Evolutionary conservation across 345 rosid genomes (phyloP), one percentile per base, ranked within the genome.

Genomic region (Lepidium africanum): DNA sequence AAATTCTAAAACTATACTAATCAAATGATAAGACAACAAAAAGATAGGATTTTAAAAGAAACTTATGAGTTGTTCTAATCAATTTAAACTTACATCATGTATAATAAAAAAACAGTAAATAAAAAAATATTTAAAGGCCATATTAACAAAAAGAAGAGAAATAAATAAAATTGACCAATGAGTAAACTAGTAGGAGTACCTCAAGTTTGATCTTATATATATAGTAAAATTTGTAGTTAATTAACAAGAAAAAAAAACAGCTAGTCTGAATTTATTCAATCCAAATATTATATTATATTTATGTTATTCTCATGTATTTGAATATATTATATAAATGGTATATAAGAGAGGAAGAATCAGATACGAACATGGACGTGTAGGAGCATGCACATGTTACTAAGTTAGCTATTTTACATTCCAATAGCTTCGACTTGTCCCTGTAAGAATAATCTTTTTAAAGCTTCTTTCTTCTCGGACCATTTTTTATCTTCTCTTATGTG

Each of bases 401-500:
- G 77, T 59, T 72, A 65, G 45, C 12, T 40, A 72, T 65, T 57
- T 40, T 65, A 65, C 71, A 72, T 65, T 51, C 77, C 57, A 51
- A 33, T 49, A 73, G 56, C 68, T 67, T 42, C 14, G 77, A 67
- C 19, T 67, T 74, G 77, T 74, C 77, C 42, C 63, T 74, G 73
- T 74, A 67, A 67, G 77, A 74, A 74, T 74, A 59, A 74, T 60
- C 73, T 67, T 74, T 67, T 74, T 36, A 74, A 74, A 74, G 68
- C 2, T 50, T 49, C 73, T 73, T 74, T 74, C 63, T 74, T 74
- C 63, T 74, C 57, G 9, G 12, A 57, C 72, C 67, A 73, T 73
- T 66, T 40, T 65, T 11, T 58, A 50, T 65, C 67, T 73, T 65
- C 58, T 74, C 73, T 67, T 47, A 3, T 36, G 72, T 73, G 60